A percentile compares a stretch with the other conserved stretches of the same genome.
These are phyloP conservation scores for Neltuma alba DNA, from an alignment of 306 rosid genomes.

Conservation along the genomic window DNA sequence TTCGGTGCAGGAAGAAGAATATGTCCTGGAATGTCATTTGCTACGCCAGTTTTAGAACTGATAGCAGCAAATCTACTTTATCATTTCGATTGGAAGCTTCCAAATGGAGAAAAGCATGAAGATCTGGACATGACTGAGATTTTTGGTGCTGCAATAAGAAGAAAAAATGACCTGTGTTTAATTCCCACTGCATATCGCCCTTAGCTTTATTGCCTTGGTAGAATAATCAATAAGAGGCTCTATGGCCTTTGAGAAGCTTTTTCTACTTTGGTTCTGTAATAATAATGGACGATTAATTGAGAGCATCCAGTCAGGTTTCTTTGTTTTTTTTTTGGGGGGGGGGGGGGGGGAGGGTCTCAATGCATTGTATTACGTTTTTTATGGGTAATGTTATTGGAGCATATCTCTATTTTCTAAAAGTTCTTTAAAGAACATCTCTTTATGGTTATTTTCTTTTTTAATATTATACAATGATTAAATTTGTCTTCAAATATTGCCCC, in stretches of 20 bases:
- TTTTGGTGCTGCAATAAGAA: neutral
- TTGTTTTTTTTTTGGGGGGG: too few relatives aligned
- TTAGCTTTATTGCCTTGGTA: neutral
- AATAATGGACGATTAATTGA: too few relatives aligned
- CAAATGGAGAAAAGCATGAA: neutral
- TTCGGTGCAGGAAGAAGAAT: neutral
- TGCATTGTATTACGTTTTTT: neutral
- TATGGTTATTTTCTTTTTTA: too few relatives aligned
- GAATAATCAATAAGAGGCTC: neutral
- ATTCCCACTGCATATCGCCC: neutral
- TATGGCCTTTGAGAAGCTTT: neutral
- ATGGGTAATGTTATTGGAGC: too few relatives aligned
- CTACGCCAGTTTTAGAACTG: neutral
- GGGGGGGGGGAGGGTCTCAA: too few relatives aligned
- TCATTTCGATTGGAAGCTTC: neutral
- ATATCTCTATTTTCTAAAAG: too few relatives aligned
- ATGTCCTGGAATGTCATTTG: neutral
- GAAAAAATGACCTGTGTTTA: neutral
- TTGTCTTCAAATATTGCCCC: too few relatives aligned
- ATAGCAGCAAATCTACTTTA: neutral
- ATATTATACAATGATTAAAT: too few relatives aligned
- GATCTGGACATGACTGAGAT: neutral
- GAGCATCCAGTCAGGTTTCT: neutral
- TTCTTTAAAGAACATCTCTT: too few relatives aligned
- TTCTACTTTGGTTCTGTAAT: neutral